phyloP scores from a whole-genome alignment of 2,329 filamentous ascomycete species.

The Tricladium varicosporioides region DNA sequence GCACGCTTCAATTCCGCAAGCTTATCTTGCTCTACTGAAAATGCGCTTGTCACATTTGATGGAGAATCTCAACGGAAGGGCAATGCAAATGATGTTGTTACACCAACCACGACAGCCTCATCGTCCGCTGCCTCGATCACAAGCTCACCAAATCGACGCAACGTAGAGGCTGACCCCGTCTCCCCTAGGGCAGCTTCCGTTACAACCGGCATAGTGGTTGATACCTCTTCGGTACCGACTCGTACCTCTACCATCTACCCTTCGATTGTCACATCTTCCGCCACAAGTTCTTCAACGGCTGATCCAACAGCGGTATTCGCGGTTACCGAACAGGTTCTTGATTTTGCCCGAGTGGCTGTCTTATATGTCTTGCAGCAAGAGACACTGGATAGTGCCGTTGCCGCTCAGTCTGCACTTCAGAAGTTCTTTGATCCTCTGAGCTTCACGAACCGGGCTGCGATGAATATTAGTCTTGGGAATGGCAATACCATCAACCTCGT shows the following conservation, averaged over 20 bases:
- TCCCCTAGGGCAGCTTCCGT: neutral
- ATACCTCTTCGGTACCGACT: conserved; percentile 3
- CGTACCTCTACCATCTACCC: neutral
- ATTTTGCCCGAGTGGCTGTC: conserved; percentile 62
- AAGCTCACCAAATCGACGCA: neutral
- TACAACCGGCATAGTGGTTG: conserved; percentile 11
- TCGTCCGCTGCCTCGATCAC: conserved; percentile 1
- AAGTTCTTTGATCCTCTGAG: conserved; percentile 46
- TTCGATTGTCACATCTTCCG: neutral
- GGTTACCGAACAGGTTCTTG: conserved; percentile 54
- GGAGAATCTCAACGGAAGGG: conserved; percentile 39
- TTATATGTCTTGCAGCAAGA: conserved; percentile 60
- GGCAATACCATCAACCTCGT: conserved; percentile 27
- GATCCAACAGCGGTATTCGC: conserved; percentile 38
- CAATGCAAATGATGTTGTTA: conserved; percentile 14
- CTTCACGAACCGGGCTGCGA: conserved; percentile 21
- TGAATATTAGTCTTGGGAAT: conserved; percentile 29
- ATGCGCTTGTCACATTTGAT: conserved; percentile 83
- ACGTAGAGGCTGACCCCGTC: neutral
- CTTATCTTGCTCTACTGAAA: conserved; percentile 80
- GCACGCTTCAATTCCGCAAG: conserved; percentile 72
- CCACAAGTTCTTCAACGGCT: conserved; percentile 10
- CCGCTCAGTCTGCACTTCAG: conserved; percentile 54
- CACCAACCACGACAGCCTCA: conserved; percentile 11
- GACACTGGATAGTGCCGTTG: conserved; percentile 47